A percentile compares a stretch with the other conserved stretches of the same genome.
These are phyloP conservation scores for Echria macrotheca DNA, from an alignment of 495 filamentous ascomycete species.

Conservation along the genomic window DNA sequence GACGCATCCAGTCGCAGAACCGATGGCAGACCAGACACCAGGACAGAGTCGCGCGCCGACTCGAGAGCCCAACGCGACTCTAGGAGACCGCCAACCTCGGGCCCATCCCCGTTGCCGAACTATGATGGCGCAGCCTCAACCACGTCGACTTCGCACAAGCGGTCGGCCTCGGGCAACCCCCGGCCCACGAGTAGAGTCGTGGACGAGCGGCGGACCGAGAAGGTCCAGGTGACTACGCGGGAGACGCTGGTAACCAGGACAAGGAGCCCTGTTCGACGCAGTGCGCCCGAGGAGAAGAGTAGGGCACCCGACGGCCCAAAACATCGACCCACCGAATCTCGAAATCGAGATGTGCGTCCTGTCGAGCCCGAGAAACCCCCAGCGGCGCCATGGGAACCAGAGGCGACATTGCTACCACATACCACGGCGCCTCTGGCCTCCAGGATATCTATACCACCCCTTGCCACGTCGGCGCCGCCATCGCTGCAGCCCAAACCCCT, in stretches of 20 bases:
- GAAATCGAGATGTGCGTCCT: slow-evolving; percentile 29
- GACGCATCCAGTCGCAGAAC: slow-evolving; percentile 12
- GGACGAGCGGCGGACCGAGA: slow-evolving; percentile 46
- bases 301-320: slow-evolving; percentile 31
- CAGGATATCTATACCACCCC: slow-evolving; percentile 77
- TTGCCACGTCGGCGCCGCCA: slow-evolving; percentile 66
- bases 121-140: slow-evolving; percentile 1
- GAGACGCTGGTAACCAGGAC: slow-evolving; percentile 59
- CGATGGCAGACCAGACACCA: neutral
- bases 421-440: slow-evolving; percentile 84
- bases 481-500: slow-evolving; percentile 67
- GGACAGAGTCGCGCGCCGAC: neutral
- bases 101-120: slow-evolving; percentile 10
- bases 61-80: slow-evolving; percentile 1
- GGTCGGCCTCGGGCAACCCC: slow-evolving; percentile 38
- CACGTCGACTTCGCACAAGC: slow-evolving; percentile 34
- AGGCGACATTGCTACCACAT: slow-evolving; percentile 73
- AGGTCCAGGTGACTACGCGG: slow-evolving; percentile 54
- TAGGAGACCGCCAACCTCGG: neutral
- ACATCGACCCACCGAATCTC: slow-evolving; percentile 41
- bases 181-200: slow-evolving; percentile 34
- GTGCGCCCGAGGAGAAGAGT: slow-evolving; percentile 29
- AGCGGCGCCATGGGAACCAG: slow-evolving; percentile 63
- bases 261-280: slow-evolving; percentile 61
- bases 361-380: slow-evolving; percentile 17